Evolutionary conservation across 306 rosid species (phyloP).

Genomic region (Lupinus albus): DNA sequence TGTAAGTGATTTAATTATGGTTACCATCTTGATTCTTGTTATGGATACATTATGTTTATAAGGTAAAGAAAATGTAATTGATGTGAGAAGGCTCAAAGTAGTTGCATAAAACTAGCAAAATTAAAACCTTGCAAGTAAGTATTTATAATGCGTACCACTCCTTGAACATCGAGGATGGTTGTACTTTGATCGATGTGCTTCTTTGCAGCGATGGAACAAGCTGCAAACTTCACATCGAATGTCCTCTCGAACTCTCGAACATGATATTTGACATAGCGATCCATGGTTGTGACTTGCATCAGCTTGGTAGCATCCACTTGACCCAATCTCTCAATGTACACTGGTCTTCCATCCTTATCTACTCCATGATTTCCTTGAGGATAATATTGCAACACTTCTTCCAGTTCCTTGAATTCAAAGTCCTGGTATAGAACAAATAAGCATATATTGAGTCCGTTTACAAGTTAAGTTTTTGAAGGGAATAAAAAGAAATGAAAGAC

Average conservation of each 20-base stretch:
- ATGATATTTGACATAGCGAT: slow-evolving; percentile 80
- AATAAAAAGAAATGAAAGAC: too few species aligned
- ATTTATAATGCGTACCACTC: slow-evolving; percentile 71
- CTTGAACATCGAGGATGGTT: slow-evolving; percentile 93
- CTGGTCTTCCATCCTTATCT: slow-evolving; percentile 88
- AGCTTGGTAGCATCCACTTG: slow-evolving; percentile 71
- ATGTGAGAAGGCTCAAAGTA: too few species aligned
- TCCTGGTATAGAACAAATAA: slow-evolving; percentile 52
- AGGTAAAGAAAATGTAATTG: too few species aligned
- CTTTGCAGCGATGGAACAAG: slow-evolving; percentile 90
- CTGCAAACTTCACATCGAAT: slow-evolving; percentile 71
- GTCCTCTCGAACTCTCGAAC: slow-evolving; percentile 87
- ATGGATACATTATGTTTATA: too few species aligned
- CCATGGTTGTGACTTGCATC: slow-evolving; percentile 84
- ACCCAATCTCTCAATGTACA: slow-evolving; percentile 85
- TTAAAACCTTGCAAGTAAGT: not conserved
- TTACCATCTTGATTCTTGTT: too few species aligned
- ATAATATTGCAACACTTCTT: slow-evolving; percentile 71
- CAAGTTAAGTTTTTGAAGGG: too few species aligned
- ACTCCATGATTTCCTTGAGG: slow-evolving; percentile 94
- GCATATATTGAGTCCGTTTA: too few species aligned
- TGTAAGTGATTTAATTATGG: too few species aligned
- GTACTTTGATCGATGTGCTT: slow-evolving; percentile 93
- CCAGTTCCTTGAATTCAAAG: slow-evolving; percentile 77
- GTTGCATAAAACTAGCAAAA: too few species aligned